Evolutionary conservation across 305 asterid genomes (phyloP).

Genomic region (Nicotiana rustica): DNA sequence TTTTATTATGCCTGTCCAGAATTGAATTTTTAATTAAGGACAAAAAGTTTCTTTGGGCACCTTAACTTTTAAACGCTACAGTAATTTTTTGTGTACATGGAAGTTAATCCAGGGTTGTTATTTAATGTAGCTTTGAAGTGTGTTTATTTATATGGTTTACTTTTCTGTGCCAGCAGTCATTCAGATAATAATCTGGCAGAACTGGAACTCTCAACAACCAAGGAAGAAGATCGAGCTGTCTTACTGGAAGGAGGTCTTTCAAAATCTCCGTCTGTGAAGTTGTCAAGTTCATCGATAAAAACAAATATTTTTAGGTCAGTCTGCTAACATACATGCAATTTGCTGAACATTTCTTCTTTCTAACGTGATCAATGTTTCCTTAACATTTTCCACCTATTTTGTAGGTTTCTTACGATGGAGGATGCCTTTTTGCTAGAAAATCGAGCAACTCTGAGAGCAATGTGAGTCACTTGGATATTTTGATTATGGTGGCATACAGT

Average conservation of each 20-base stretch:
- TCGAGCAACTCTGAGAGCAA: conserved; percentile 77
- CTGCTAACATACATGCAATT: conserved; percentile 27
- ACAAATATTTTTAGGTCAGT: conserved; percentile 73
- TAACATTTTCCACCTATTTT: conserved; percentile 41
- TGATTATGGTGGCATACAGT: conserved; percentile 32
- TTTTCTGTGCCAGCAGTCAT: conserved; percentile 63
- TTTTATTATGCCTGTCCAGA: neutral
- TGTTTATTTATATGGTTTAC: conserved; percentile 33
- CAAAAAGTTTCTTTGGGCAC: conserved; percentile 7
- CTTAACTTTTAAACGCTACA: neutral
- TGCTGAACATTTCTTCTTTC: conserved; percentile 30
- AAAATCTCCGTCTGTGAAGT: conserved; percentile 67
- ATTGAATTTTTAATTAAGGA: neutral
- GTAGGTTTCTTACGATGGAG: conserved; percentile 85
- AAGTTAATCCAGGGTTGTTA: neutral
- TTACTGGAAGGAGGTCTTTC: conserved; percentile 86
- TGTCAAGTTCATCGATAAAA: conserved; percentile 59
- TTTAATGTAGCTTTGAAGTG: neutral
- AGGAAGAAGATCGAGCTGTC: conserved; percentile 81
- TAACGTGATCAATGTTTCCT: conserved; percentile 32
- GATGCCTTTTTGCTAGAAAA: conserved; percentile 89
- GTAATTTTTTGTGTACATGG: neutral
- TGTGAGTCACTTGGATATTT: conserved; percentile 56
- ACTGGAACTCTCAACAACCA: conserved; percentile 60
- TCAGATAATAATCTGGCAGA: conserved; percentile 82